Evolutionary conservation across 306 rosid species (phyloP), one percentile per base, ranked within the genome.

Genomic region (Abrus pulchellus): DNA sequence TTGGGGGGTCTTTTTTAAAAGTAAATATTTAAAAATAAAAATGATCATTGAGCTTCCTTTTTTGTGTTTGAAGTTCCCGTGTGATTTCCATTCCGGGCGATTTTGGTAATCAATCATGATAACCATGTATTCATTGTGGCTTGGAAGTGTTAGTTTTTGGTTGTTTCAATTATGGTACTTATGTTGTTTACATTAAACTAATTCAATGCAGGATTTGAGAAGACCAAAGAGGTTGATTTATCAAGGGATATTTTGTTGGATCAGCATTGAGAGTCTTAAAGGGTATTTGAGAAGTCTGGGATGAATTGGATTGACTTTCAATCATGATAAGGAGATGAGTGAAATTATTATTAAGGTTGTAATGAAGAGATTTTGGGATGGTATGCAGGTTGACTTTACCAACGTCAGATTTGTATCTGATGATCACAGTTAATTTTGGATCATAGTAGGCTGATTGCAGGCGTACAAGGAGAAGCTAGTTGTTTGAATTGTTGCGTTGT

Each of bases 161-260:
- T 50, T 76, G 57, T 65, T 63, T 57, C 33, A 9, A 2, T 43
- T 49, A 0, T 41, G 75, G 41, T 63, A 32, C 56, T 73, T 6
- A 68, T 68, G 62, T 65, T 69, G 74, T 72, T 47, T 43, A 30
- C 57, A 1, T 47, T 50, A 50, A 20, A 80, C 49, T 43, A 14
- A 60, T 59, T 45, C 50, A 84, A 72, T 83, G 74, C 95, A 91
- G 98, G 92, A 77, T 83, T 83, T 53, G 63, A 44, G 57, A 69
- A 66, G 20, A 69, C 13, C 40, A 32, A 82, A 44, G 84, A 72
- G 82, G 78, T 88, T 70, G 72, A 71, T 80, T 65, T 57, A 9
- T 54, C 80, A 50, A 44, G 71, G 68, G 57, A 61, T 76, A 28
- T 52, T 64, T 62, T 75, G 41, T 60, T 61, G 74, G 75, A 75